Evolutionary conservation across 257 asterid genomes (phyloP).

Genomic region (Striga asiatica): DNA sequence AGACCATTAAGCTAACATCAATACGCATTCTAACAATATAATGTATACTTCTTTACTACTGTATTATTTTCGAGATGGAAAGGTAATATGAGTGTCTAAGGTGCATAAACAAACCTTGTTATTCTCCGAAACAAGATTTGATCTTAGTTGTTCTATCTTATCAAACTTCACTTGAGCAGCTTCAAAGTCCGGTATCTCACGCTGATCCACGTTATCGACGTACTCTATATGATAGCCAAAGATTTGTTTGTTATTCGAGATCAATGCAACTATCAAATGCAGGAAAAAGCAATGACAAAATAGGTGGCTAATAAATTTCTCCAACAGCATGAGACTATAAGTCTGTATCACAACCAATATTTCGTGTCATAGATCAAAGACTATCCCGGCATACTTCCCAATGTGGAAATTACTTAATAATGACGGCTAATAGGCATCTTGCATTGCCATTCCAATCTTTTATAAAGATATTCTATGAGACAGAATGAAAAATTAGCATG

Average conservation of each 20-base stretch:
- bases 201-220: conserved; percentile 24
- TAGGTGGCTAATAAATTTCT: conserved; percentile 2
- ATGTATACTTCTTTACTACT: neutral
- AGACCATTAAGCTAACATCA: neutral
- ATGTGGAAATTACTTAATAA: neutral
- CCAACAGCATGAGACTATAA: neutral
- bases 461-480: no score
- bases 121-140: conserved; percentile 36
- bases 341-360: neutral
- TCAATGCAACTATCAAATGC: conserved; percentile 1
- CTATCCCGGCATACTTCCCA: neutral
- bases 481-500: no score
- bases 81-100: conserved; percentile 5
- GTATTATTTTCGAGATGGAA: neutral
- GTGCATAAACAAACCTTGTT: conserved; percentile 39
- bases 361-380: neutral
- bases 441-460: neutral
- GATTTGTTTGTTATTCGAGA: conserved; percentile 13
- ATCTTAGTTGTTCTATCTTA: conserved; percentile 38
- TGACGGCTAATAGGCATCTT: neutral
- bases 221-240: conserved; percentile 33
- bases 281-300: neutral
- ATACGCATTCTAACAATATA: conserved; percentile 1
- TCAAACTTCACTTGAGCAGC: conserved; percentile 46
- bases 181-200: conserved; percentile 28